Conservation (phyloP, 2,329 filamentous ascomycete species). For the Trichophyton mentagrophytes region DNA sequence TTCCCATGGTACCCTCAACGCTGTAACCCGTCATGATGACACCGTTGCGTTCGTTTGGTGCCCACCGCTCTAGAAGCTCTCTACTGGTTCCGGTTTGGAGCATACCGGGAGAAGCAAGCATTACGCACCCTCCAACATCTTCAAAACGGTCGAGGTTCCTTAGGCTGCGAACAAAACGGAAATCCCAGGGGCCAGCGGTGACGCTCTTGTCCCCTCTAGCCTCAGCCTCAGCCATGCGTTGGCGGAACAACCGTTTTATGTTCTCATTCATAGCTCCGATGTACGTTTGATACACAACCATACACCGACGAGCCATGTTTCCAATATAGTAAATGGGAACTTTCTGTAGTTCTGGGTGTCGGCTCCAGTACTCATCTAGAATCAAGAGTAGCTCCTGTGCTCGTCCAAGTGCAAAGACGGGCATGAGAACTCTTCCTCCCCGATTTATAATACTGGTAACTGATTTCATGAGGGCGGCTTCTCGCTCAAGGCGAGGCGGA, state of each 20-base stretch:
- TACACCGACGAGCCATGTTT: constrained; percentile 88
- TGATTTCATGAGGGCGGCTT: constrained; percentile 88
- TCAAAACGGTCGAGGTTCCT: constrained; percentile 93
- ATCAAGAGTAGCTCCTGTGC: constrained; percentile 91
- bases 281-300: constrained; percentile 98
- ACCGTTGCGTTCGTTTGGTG: constrained; percentile 91
- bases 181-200: constrained; percentile 73
- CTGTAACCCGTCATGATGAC: constrained; percentile 98
- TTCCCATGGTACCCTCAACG: constrained; percentile 96
- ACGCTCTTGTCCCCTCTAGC: constrained; percentile 64
- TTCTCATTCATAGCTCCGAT: constrained; percentile 99
- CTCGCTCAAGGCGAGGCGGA: constrained; percentile 77
- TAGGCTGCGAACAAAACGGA: constrained; percentile 81
- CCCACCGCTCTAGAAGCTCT: constrained; percentile 88
- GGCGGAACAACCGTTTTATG: constrained; percentile 87
- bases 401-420: constrained; percentile 85
- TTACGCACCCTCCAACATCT: constrained; percentile 87
- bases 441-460: constrained; percentile 84
- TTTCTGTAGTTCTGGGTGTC: constrained; percentile 76
- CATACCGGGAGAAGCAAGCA: constrained; percentile 97
- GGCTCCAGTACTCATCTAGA: constrained; percentile 90
- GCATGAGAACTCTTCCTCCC: constrained; percentile 83
- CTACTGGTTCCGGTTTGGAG: constrained; percentile 90
- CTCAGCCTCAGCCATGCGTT: constrained; percentile 83
- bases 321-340: constrained; percentile 96